Evolutionary conservation across 768 basidiomycete genomes (phyloP).

Genomic region (Rhodotorula diobovata): DNA sequence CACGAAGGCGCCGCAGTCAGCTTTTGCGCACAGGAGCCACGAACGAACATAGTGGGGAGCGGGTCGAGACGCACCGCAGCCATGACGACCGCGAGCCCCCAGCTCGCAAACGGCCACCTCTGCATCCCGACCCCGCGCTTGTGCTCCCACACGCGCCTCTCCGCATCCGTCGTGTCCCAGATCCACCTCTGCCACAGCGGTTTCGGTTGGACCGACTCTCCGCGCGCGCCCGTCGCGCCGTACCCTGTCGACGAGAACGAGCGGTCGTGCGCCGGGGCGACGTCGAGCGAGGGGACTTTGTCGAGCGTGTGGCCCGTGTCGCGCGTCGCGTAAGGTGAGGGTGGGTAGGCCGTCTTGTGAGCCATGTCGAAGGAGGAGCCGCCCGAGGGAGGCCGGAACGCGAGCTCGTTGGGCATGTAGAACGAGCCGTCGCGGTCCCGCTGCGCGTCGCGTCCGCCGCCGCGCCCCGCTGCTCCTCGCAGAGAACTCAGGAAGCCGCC

Average conservation of each 20-base stretch:
- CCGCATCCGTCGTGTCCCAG: constrained; percentile 46
- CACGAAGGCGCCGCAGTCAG: constrained; percentile 47
- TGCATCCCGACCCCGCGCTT: constrained; percentile 78
- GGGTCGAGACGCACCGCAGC: constrained; percentile 17
- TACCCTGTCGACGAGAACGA: not conserved
- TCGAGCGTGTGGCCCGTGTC: not conserved
- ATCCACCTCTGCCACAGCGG: constrained; percentile 33
- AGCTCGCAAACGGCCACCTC: constrained; percentile 71
- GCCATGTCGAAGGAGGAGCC: constrained; percentile 1
- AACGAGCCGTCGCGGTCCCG: constrained; percentile 13
- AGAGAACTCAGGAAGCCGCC: constrained; percentile 18
- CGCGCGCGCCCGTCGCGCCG: not conserved
- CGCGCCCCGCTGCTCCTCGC: not conserved
- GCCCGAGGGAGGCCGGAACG: constrained; percentile 16
- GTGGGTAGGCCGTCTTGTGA: not conserved
- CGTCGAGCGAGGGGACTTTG: constrained; percentile 35
- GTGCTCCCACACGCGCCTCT: constrained; percentile 83
- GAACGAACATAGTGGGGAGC: not conserved
- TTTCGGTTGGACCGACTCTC: constrained; percentile 15
- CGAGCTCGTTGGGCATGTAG: constrained; percentile 33
- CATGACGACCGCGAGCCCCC: constrained; percentile 44
- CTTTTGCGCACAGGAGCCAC: not conserved
- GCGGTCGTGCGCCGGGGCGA: constrained; percentile 18
- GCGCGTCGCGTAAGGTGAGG: not conserved
- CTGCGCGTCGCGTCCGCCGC: not conserved